Percentiles rank a stretch among this genome's conserved stretches.
Evolutionary conservation across 306 rosid genomes (phyloP).

Genomic region (Dalbergia cultrata): DNA sequence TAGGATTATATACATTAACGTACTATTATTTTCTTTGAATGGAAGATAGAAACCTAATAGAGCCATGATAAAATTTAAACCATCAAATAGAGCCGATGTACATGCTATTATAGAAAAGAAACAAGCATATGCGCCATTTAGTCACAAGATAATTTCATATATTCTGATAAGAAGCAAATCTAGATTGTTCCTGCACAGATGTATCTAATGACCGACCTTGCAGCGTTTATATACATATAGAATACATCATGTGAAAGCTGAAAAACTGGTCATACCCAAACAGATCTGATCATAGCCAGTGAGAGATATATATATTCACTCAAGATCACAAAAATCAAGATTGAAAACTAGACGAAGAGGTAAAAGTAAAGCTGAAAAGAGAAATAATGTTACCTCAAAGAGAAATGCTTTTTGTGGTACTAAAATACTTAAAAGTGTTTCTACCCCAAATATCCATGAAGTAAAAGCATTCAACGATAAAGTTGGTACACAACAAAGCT

Average conservation of each 20-base stretch:
- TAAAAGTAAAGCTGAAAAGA: constrained; percentile 23
- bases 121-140: constrained; percentile 2
- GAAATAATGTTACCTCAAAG: constrained; percentile 33
- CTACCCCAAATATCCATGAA: constrained; percentile 42
- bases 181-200: constrained; percentile 17
- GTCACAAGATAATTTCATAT: not conserved
- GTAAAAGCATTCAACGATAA: constrained; percentile 50
- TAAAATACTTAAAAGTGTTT: too few species aligned
- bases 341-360: constrained; percentile 14
- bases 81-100: constrained; percentile 6
- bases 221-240: not conserved
- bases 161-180: not conserved
- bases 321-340: not conserved
- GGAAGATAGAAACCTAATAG: constrained; percentile 14
- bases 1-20: too few species aligned
- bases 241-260: constrained; percentile 25
- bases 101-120: not conserved
- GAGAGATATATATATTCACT: not conserved
- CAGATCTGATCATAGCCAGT: constrained; percentile 17
- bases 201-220: constrained; percentile 14
- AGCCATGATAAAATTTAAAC: constrained; percentile 17
- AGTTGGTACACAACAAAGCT: constrained; percentile 46
- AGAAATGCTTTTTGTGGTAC: too few species aligned
- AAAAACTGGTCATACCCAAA: constrained; percentile 19
- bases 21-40: constrained; percentile 23